Conservation (phyloP, 163 green algal genomes). For the Chlorella variabilis region DNA sequence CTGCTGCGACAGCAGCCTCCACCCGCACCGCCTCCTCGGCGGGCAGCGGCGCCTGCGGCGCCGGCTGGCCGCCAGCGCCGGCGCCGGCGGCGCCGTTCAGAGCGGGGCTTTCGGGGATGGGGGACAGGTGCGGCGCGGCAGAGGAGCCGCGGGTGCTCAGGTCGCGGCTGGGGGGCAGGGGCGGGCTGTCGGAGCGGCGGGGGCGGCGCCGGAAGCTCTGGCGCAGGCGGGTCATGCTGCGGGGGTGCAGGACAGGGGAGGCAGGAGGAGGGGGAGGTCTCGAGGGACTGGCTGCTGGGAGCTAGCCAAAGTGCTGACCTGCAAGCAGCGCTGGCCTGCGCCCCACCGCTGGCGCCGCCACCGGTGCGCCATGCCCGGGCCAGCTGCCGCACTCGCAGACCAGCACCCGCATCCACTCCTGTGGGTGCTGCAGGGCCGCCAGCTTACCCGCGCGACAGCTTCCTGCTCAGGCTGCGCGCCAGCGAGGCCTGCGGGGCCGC, state of each 20-base stretch:
- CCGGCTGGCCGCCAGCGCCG: too few relatives aligned
- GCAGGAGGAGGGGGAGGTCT: background rate
- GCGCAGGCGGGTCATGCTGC: slow-evolving; percentile 10
- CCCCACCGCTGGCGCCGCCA: too few relatives aligned
- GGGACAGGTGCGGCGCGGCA: background rate
- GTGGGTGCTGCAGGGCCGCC: too few relatives aligned
- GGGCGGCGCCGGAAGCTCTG: background rate
- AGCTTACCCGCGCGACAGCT: background rate
- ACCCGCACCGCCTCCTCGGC: background rate
- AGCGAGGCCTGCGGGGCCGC: background rate
- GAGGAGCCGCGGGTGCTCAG: background rate
- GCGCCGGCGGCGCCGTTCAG: background rate
- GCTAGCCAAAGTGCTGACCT: too few relatives aligned
- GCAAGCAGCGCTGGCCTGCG: too few relatives aligned
- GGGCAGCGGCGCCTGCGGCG: too few relatives aligned
- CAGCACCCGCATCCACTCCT: too few relatives aligned
- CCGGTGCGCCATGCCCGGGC: too few relatives aligned
- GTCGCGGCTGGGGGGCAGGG: background rate
- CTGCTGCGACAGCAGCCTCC: background rate
- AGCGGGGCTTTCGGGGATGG: background rate
- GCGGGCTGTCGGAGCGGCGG: background rate
- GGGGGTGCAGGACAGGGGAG: background rate
- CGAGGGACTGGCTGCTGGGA: too few relatives aligned
- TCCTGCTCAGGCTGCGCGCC: background rate
- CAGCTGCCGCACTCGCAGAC: too few relatives aligned